Evolutionary conservation across 257 asterid species (phyloP), one percentile per base, ranked within the genome.

Genomic region (Primulina eburnea): DNA sequence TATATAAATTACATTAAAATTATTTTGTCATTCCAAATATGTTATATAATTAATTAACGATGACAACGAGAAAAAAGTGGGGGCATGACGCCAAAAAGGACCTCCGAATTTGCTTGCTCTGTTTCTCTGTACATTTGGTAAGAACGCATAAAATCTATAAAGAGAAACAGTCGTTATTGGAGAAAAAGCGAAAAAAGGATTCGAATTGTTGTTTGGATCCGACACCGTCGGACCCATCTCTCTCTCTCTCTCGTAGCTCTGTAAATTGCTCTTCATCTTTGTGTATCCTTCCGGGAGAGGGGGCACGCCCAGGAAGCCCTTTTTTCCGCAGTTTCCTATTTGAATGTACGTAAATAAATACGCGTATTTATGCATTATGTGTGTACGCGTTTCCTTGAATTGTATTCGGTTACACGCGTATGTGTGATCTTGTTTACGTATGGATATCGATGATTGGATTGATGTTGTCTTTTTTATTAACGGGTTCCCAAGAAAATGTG

Each of bases 351-450:
- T 16, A 5, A 2, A 50, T 5, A 50, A 17, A 50, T 50, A 50
- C 53, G 57, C 57, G 57, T 50, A 63, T 20, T 18, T 47, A 43
- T 43, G 18, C 11, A 40, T 43, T 5, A 6, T 17, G 20, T 50
- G 55, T 43, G 55, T 50, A 50, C 57, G 57, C 57, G 57, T 50
- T 14, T 50, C 21, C 21, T 50, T 50, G 57, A 16, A 50, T 2
- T 30, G 32, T 37, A n/a, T 18, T 10, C 24, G 18, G 20, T 20
- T 65, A 70, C 14, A 9, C 5, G 6, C n/a, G 58, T 35, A 26
- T 50, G 24, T 56, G 21, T 69, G 62, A 53, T 58, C 70, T 57
- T 71, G 61, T n/a, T 47, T 40, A 50, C 33, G 18, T 60, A 50
- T 28, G 62, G 60, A 43, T 24, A n/a, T 30, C 43, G 52, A 50